Base-by-base conservation (phyloP, 495 filamentous ascomycete species). In the Lepidopterella palustris region DNA sequence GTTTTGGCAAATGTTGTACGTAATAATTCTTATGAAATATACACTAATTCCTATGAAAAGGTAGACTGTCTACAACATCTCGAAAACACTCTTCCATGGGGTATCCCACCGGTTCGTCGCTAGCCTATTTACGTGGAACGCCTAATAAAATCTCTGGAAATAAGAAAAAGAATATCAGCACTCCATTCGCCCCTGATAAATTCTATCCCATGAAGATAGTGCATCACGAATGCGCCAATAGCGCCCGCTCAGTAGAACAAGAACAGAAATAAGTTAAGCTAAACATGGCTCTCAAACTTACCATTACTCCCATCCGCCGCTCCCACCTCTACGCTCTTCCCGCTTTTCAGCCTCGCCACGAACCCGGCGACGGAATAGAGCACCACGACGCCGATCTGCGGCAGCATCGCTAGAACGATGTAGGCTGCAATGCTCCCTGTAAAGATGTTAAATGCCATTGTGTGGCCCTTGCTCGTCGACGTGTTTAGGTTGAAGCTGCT, bases 271-370 rank as follows among this genome's bases (percentile, higher is more conserved):
- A n/a, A n/a, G n/a, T n/a, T n/a, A n/a, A n/a, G n/a, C n/a, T n/a
- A n/a, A n/a, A n/a, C n/a, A n/a, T n/a, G n/a, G n/a, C 35, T 42
- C 35, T 42, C 35, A 50, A 50, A 13, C 47, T 50, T 50, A 50
- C 47, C 47, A 50, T 50, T 50, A 15, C 47, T 50, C 20, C 47
- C 47, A 50, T 50, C 47, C 35, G 3, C 35, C 3, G 35, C 3
- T 18, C 31, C 13, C 31, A 35, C 31, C 5, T 11, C 35, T 18
- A 2, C 35, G 21, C 20, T 25, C 21, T 50, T 24, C 39, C 20
- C 13, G 39, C 20, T 11, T 24, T 25, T 50, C 20, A 8, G 23
- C 25, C 25, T 21, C 25, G 47, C 47, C 21, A 50, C 25, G 10
- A 50, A 50, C 23, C 47, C 47, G 20, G 18, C 25, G 1, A 50